phyloP scores from a whole-genome alignment of 495 filamentous ascomycete genomes.

The Penicillium flavigenum region DNA sequence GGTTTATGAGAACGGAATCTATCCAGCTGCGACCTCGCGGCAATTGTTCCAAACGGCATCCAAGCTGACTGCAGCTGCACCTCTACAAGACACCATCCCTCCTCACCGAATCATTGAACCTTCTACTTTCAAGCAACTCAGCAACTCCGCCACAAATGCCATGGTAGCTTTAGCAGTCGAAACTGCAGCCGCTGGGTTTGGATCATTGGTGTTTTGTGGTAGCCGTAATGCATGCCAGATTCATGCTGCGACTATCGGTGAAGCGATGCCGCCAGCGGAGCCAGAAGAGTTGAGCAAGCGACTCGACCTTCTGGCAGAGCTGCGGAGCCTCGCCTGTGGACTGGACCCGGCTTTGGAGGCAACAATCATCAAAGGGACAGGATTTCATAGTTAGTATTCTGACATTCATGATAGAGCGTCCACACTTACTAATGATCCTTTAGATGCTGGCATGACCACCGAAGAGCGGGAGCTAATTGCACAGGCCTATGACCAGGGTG shows the following conservation, averaged over 20 bases:
- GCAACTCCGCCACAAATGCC: constrained; percentile 63
- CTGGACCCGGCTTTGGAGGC: constrained; percentile 66
- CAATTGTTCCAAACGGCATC: constrained; percentile 62
- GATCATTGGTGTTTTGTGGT: constrained; percentile 73
- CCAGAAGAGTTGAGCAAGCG: constrained; percentile 55
- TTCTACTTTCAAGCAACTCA: constrained; percentile 60
- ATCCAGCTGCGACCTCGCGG: constrained; percentile 60
- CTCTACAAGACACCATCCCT: constrained; percentile 34
- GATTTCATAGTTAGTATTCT: constrained; percentile 65
- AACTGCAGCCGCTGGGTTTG: constrained; percentile 65
- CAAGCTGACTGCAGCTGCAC: constrained; percentile 46
- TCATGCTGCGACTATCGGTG: constrained; percentile 62
- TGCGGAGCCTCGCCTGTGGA: constrained; percentile 65
- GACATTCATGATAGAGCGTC: background rate
- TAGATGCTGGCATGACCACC: constrained; percentile 72
- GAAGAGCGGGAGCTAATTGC: constrained; percentile 79
- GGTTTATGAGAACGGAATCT: constrained; percentile 72
- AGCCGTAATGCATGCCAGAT: constrained; percentile 66
- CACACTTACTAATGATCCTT: constrained; percentile 10
- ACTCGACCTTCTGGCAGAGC: constrained; percentile 63
- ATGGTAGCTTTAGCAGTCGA: constrained; percentile 68
- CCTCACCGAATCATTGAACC: constrained; percentile 51
- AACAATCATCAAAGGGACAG: constrained; percentile 65
- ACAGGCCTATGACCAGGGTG: constrained; percentile 67
- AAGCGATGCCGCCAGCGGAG: constrained; percentile 56